Base-by-base conservation (phyloP, 306 rosid genomes). In the Cucurbita ficifolia region DNA sequence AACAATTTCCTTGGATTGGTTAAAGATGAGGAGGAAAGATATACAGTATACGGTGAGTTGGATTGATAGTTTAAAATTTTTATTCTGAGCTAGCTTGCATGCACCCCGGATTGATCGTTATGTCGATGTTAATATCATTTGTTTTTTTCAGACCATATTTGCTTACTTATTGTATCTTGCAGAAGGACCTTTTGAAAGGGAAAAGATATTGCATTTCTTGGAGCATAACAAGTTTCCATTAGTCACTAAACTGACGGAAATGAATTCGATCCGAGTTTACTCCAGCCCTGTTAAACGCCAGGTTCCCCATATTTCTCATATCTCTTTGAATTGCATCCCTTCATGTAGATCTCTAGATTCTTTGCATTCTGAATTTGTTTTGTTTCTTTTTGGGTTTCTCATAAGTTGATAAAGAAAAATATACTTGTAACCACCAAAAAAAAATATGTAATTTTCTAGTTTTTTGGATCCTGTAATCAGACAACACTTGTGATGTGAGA, bases 21-120 rank as follows among this genome's bases (percentile, higher is more conserved):
- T 68, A 91, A 94, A 79, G 82, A 84, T 19, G 96, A 94, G 79
- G 89, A 92, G 0, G 99, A 94, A 84, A 91, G 86, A 87, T 87
- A 83, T 84, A 87, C 88, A 21, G 71, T 80, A 48, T 94, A 86
- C 73, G 97, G 97, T 94, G 78, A 87, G 98, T 81, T 56, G 68
- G 57, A 75, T 11, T 39, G 19, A 60, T 63, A 72, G 18, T 58
- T 49, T 4, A 13, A 49, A 12, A 1, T 24, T 22, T 29, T 21
- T 54, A 49, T 29, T 58, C 3, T 29, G 39, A 0, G 10, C 42
- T 5, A 24, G 10, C 36, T 58, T 13, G 40, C 64, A 12, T 14
- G 39, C 39, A 24, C 39, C 16, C 29, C 39, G 5, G 10, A 57
- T 5, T 49, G 33, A 64, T 58, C 5, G 48, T 57, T 17, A 40